A percentile compares a stretch with the other conserved stretches of the same genome.
Conservation (phyloP, 257 asterid species). For the Nicotiana otophora region DNA sequence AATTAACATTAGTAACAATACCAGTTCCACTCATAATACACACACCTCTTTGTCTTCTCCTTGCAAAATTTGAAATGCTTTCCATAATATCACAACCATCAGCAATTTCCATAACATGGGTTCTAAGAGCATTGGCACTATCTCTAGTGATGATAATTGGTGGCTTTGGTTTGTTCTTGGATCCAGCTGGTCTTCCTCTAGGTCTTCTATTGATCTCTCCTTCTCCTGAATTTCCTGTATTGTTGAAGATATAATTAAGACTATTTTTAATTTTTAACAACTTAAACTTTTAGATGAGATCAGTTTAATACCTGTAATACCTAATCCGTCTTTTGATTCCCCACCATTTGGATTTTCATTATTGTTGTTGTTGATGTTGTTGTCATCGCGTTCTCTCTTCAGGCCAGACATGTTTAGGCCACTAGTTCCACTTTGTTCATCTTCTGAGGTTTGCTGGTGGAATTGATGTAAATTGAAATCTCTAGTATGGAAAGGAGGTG, state of each 20-base stretch:
- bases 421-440: slow-evolving; percentile 65
- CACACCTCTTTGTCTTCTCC: slow-evolving; percentile 77
- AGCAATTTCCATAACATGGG: slow-evolving; percentile 87
- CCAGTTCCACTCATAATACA: slow-evolving; percentile 89
- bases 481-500: slow-evolving; percentile 77
- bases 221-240: slow-evolving; percentile 17
- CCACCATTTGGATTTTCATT: slow-evolving; percentile 15
- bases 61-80: slow-evolving; percentile 63
- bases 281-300: not conserved
- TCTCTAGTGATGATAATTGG: slow-evolving; percentile 88
- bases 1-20: slow-evolving; percentile 68
- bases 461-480: slow-evolving; percentile 61
- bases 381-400: slow-evolving; percentile 47
- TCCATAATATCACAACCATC: slow-evolving; percentile 85
- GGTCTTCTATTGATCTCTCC: slow-evolving; percentile 56
- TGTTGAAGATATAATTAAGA: slow-evolving; percentile 3
- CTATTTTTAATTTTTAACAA: not conserved
- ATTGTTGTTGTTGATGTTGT: slow-evolving; percentile 12
- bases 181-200: slow-evolving; percentile 86
- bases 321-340: slow-evolving; percentile 2
- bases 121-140: slow-evolving; percentile 84
- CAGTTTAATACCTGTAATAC: slow-evolving; percentile 13
- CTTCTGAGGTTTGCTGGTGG: slow-evolving; percentile 39
- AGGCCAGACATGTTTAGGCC: slow-evolving; percentile 41
- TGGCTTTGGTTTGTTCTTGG: slow-evolving; percentile 82